Conservation (phyloP, 768 basidiomycete genomes). For the Cantharellus cinnabarinus region DNA sequence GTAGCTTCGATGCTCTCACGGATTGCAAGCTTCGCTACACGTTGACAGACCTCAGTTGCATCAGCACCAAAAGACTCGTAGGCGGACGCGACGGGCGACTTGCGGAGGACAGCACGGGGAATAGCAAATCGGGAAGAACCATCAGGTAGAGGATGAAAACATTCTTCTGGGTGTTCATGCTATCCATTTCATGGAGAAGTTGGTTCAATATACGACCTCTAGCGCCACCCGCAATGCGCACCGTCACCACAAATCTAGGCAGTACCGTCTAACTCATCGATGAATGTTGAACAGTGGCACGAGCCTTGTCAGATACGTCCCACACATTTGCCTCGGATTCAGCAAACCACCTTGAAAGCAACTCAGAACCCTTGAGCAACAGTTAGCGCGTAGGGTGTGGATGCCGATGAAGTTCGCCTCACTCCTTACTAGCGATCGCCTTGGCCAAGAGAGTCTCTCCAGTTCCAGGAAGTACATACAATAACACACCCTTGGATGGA, state of each 20-base stretch:
- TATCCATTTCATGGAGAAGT: slow-evolving; percentile 95
- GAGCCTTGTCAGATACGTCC: slow-evolving; percentile 98
- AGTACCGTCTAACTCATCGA: slow-evolving; percentile 97
- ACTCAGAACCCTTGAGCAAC: slow-evolving; percentile 58
- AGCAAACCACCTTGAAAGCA: slow-evolving; percentile 99
- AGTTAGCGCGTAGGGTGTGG: slow-evolving; percentile 30
- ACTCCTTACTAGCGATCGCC: slow-evolving; percentile 96
- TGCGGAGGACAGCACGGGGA: slow-evolving; percentile 76
- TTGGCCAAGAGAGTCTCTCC: slow-evolving; percentile 98
- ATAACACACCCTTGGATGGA: slow-evolving; percentile 96
- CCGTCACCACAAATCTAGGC: slow-evolving; percentile 90
- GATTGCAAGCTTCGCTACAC: slow-evolving; percentile 92
- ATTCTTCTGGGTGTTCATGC: slow-evolving; percentile 97
- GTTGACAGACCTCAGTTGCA: slow-evolving; percentile 97
- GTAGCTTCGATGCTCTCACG: slow-evolving; percentile 88
- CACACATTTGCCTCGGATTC: slow-evolving; percentile 99
- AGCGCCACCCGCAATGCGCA: slow-evolving; percentile 44
- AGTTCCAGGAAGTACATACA: slow-evolving; percentile 99
- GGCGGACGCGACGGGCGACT: slow-evolving; percentile 77
- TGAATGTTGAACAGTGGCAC: slow-evolving; percentile 99
- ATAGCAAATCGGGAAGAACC: slow-evolving; percentile 81
- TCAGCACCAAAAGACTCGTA: slow-evolving; percentile 99
- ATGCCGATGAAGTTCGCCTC: slow-evolving; percentile 99
- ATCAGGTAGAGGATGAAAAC: slow-evolving; percentile 91
- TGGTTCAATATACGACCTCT: slow-evolving; percentile 94